Conservation (phyloP, 345 rosid genomes). For the Eutrema japonicum region DNA sequence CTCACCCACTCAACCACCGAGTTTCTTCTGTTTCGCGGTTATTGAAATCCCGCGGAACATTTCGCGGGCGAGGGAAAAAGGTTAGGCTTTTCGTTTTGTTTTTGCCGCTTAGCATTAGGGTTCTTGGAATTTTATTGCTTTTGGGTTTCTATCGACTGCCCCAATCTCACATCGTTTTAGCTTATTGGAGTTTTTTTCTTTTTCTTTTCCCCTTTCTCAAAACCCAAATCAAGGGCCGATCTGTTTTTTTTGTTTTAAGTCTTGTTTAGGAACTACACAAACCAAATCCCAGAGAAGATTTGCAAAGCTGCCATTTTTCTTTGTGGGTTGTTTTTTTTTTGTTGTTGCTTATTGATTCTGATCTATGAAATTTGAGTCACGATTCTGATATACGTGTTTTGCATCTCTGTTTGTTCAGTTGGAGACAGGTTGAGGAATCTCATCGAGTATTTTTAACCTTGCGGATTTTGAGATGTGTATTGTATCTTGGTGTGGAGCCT, state of each 20-base stretch:
- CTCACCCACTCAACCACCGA: constrained; percentile 16
- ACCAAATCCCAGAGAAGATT: constrained; percentile 2
- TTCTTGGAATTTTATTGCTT: constrained; percentile 3
- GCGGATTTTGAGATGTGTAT: not conserved
- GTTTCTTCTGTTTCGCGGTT: constrained; percentile 32
- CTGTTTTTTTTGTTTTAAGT: not conserved
- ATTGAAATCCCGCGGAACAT: constrained; percentile 31
- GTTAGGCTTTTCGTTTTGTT: not conserved
- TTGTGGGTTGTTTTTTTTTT: not conserved
- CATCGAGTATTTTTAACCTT: not conserved
- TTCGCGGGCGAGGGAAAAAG: constrained; percentile 39
- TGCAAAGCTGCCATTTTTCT: constrained; percentile 20
- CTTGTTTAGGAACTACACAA: constrained; percentile 1
- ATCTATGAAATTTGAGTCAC: constrained; percentile 9
- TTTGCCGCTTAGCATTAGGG: constrained; percentile 26
- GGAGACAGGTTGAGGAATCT: constrained; percentile 17
- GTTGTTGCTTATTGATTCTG: constrained; percentile 25
- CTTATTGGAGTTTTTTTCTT: not conserved
- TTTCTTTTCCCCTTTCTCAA: not conserved
- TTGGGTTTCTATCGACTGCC: not conserved
- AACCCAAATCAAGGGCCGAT: constrained; percentile 26
- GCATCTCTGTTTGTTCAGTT: constrained; percentile 13
- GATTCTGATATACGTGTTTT: constrained; percentile 2
- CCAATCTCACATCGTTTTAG: constrained; percentile 12
- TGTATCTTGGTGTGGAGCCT: not conserved